Evolutionary conservation across 805 yeast genomes (phyloP).

Genomic region (Saturnispora saitoi): DNA sequence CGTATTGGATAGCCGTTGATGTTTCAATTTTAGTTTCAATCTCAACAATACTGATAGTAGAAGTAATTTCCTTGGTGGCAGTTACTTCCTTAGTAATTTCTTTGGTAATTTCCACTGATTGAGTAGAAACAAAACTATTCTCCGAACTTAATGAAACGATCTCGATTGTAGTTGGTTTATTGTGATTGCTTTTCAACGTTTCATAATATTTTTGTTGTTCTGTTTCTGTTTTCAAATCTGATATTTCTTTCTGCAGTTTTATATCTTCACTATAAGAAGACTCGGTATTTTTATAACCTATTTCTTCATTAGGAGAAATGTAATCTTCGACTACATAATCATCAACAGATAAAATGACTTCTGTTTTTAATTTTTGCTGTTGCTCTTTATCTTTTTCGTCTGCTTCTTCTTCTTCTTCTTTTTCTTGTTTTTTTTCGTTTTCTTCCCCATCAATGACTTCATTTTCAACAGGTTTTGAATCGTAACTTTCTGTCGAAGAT

Average conservation of each 20-base stretch:
- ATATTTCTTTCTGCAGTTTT: neutral
- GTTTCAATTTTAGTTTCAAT: constrained; percentile 8
- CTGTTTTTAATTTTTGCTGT: too few relatives aligned
- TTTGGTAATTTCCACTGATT: constrained; percentile 9
- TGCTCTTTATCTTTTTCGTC: too few relatives aligned
- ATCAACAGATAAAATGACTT: too few relatives aligned
- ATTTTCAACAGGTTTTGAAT: neutral
- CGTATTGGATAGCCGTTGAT: constrained; percentile 3
- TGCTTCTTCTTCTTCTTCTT: too few relatives aligned
- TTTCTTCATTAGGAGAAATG: too few relatives aligned
- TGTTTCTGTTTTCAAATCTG: neutral
- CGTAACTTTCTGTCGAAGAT: neutral
- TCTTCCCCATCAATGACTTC: too few relatives aligned
- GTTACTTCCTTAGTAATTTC: constrained; percentile 10
- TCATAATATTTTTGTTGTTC: neutral
- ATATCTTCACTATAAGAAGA: neutral
- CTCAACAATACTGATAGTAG: constrained; percentile 9
- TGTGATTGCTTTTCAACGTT: neutral
- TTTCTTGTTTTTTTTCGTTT: too few relatives aligned
- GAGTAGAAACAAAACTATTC: neutral
- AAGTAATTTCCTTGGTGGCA: constrained; percentile 8
- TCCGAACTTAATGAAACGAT: neutral
- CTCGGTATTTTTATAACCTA: too few relatives aligned
- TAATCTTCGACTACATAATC: too few relatives aligned
- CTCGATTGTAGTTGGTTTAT: neutral